phyloP scores from a whole-genome alignment of 345 rosid species.

The Eucalyptus brandiana region DNA sequence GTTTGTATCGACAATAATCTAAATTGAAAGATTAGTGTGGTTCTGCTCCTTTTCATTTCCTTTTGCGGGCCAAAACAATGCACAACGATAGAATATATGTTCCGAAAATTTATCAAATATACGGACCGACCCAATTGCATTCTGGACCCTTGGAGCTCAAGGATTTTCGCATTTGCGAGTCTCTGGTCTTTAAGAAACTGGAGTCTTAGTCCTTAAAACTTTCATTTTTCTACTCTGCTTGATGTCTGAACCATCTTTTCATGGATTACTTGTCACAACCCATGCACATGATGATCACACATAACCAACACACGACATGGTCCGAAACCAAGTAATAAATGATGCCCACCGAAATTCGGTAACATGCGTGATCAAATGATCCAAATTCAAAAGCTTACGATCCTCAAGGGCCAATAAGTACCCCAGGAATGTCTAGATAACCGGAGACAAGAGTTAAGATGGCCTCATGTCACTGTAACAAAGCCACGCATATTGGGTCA shows the following conservation, averaged over 20 bases:
- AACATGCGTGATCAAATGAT: background rate
- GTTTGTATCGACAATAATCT: background rate
- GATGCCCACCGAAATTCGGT: background rate
- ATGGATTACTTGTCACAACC: background rate
- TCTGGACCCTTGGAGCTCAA: background rate
- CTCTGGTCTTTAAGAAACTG: background rate
- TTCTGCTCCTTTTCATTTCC: background rate
- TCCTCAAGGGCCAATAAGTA: background rate
- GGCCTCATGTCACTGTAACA: background rate
- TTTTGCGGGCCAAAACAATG: background rate
- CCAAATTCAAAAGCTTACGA: background rate
- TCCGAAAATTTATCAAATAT: background rate
- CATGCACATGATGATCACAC: background rate
- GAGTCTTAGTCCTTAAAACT: background rate
- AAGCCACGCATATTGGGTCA: background rate
- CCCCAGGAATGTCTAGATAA: background rate
- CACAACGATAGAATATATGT: background rate
- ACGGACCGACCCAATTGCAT: background rate
- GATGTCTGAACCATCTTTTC: background rate
- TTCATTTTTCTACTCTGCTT: background rate
- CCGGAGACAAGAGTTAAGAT: background rate
- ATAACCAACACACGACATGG: background rate
- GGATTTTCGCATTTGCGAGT: background rate
- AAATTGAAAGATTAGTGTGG: background rate
- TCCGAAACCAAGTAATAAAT: background rate